These are phyloP conservation scores for Nakazawaea holstii DNA, from an alignment of 805 yeast species.

Conservation along the genomic window DNA sequence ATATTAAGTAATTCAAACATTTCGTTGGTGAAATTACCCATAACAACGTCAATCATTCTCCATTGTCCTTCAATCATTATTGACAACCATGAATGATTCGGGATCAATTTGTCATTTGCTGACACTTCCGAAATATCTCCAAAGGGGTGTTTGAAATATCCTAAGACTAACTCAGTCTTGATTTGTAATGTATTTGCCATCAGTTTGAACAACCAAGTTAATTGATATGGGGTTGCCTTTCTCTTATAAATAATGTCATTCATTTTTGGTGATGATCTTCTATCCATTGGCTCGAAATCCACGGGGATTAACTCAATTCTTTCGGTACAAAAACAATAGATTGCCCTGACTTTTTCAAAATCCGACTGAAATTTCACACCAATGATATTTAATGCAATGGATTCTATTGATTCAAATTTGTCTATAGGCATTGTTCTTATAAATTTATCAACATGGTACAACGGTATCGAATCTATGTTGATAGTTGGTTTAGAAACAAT, in stretches of 20 bases:
- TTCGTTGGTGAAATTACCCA: slow-evolving; percentile 46
- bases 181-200: slow-evolving; percentile 68
- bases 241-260: slow-evolving; percentile 22
- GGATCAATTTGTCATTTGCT: slow-evolving; percentile 39
- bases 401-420: slow-evolving; percentile 43
- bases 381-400: slow-evolving; percentile 48
- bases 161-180: slow-evolving; percentile 71
- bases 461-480: slow-evolving; percentile 19
- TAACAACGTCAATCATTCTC: slow-evolving; percentile 68
- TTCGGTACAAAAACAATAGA: slow-evolving; percentile 56
- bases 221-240: slow-evolving; percentile 42
- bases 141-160: slow-evolving; percentile 79
- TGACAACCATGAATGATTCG: slow-evolving; percentile 88
- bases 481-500: slow-evolving; percentile 18
- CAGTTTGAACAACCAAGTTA: slow-evolving; percentile 70
- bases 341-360: slow-evolving; percentile 59
- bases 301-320: slow-evolving; percentile 38
- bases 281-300: slow-evolving; percentile 26
- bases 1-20: slow-evolving; percentile 30
- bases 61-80: slow-evolving; percentile 71
- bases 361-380: slow-evolving; percentile 47
- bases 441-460: slow-evolving; percentile 37
- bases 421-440: slow-evolving; percentile 31
- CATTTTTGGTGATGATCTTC: slow-evolving; percentile 23
- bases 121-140: slow-evolving; percentile 26